Evolutionary conservation across 2,329 filamentous ascomycete genomes (phyloP), one percentile per base, ranked within the genome.

Genomic region (Aureobasidium sp.): DNA sequence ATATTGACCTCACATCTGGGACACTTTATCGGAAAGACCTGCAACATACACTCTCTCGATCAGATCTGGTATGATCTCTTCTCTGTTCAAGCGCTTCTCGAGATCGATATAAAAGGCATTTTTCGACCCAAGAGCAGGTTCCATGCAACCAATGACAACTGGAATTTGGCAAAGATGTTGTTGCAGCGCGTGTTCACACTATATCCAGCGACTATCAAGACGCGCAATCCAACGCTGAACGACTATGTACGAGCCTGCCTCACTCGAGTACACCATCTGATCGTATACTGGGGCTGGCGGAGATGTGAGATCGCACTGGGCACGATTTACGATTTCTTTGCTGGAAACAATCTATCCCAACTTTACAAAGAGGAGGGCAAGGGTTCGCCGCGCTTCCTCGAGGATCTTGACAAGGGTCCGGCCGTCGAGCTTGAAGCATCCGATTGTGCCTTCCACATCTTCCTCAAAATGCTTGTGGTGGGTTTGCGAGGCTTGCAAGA

Each of bases 241-340:
- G 81, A 79, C 20, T 90, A 90, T 68, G 76, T 88, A 56, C 82
- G 86, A 60, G 75, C 80, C 10, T 73, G 83, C 29, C 80, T 90
- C 53, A 79, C 79, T 16, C 79, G 88, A 68, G 89, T 86, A 70
- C 82, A 85, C 69, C 74, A 80, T 45, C 77, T 90, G 27, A 81
- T 89, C 55, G 81, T 80, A 40, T 70, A 70, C 33, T 90, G 88
- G 88, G 82, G 84, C 20, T 90, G 88, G 88, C 79, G 78, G 64
- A 80, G 81, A 69, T 88, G 87, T 71, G 87, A 88, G 45, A 68
- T 77, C 20, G 80, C 87, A 15, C 79, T 90, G 15, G 82, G 84
- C 55, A 79, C 75, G 0, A 74, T 88, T 0, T 89, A 88, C 69
- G 87, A 89, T 73, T 90, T 89, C 75, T 90, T 89, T 68, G 86